Evolutionary conservation across 2,329 filamentous ascomycete genomes (phyloP).

Genomic region (Nemania sp.): DNA sequence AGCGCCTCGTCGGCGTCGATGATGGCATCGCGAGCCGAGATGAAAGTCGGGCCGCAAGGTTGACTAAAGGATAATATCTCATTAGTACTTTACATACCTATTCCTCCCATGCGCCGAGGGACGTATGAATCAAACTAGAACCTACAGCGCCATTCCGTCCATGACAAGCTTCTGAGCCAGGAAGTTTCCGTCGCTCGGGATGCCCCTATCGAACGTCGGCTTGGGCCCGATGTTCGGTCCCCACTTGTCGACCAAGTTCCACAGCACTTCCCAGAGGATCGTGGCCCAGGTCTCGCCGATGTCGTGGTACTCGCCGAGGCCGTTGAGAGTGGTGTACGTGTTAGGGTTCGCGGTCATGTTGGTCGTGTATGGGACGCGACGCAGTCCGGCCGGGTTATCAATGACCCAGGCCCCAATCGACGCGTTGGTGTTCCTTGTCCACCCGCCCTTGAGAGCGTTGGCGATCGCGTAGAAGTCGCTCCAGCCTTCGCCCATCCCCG

Average conservation of each 20-base stretch:
- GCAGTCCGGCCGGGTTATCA: conserved; percentile 46
- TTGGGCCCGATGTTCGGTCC: conserved; percentile 48
- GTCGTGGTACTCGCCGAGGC: conserved; percentile 46
- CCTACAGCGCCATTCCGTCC: conserved; percentile 52
- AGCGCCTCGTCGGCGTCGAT: conserved; percentile 53
- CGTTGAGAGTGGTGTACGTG: conserved; percentile 47
- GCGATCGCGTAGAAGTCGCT: conserved; percentile 55
- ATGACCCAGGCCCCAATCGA: conserved; percentile 51
- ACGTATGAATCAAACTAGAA: background rate
- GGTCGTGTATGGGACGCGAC: conserved; percentile 52
- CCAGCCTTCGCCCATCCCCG: conserved; percentile 58
- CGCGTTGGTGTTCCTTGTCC: conserved; percentile 51
- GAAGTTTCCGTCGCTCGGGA: conserved; percentile 53
- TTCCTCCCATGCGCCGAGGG: background rate
- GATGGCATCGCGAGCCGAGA: conserved; percentile 53
- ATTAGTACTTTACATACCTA: conserved; percentile 5
- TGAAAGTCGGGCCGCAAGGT: conserved; percentile 55
- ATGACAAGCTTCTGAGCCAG: conserved; percentile 53
- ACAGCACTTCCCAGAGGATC: conserved; percentile 56
- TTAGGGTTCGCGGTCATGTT: conserved; percentile 50
- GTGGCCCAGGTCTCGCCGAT: conserved; percentile 55
- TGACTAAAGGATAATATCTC: conserved; percentile 39
- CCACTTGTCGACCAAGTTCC: conserved; percentile 56
- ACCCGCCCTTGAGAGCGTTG: conserved; percentile 49
- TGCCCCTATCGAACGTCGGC: conserved; percentile 46